A percentile compares a stretch with the other conserved stretches of the same genome.
Conservation (phyloP, 441 rosid genomes). For the Arabidopsis lyrata region DNA sequence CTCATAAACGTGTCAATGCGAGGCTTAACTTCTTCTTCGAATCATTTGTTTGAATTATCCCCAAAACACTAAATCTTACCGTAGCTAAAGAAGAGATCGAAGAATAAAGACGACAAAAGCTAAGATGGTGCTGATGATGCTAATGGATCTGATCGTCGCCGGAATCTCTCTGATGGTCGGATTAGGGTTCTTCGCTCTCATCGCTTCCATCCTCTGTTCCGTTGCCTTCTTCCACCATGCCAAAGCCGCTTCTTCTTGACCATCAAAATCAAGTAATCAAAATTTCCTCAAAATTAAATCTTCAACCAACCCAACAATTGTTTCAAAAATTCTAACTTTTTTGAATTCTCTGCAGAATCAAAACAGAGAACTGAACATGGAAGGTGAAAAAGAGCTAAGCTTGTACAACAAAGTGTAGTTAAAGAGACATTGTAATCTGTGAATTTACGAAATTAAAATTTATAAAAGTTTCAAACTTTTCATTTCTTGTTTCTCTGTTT, state of each 20-base stretch:
- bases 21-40: conserved; percentile 22
- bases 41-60: conserved; percentile 3
- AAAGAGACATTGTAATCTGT: conserved; percentile 23
- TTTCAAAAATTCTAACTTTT: neutral
- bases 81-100: neutral
- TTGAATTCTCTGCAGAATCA: conserved; percentile 2
- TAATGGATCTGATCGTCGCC: conserved; percentile 72
- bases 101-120: neutral
- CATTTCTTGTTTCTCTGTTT: conserved; percentile 56
- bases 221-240: conserved; percentile 75
- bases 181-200: conserved; percentile 68
- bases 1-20: conserved; percentile 34
- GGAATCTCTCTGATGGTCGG: conserved; percentile 75
- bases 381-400: conserved; percentile 28
- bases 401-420: conserved; percentile 21
- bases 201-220: conserved; percentile 74
- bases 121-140: conserved; percentile 38
- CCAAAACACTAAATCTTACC: neutral
- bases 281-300: neutral
- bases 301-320: neutral
- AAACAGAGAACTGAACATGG: neutral
- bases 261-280: conserved; percentile 20
- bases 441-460: conserved; percentile 1
- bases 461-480: neutral
- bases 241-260: conserved; percentile 49